Evolutionary conservation across 768 basidiomycete genomes (phyloP), one percentile per base, ranked within the genome.

Genomic region (Leccinellum luteum): DNA sequence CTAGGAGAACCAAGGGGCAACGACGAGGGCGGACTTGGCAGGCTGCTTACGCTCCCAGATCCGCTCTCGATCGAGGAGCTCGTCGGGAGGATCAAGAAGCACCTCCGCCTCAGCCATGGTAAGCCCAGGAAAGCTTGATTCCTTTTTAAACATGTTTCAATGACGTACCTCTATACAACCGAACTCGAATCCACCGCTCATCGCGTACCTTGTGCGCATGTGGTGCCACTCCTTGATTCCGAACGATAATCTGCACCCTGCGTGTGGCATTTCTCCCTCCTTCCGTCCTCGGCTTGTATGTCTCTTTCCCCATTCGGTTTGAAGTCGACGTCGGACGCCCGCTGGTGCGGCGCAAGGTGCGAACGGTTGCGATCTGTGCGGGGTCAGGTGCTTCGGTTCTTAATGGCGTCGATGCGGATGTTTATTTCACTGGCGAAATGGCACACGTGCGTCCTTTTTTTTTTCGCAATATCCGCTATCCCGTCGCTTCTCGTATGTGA

Each of bases 381-480:
- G 96, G 96, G 34, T 87, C 89, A 28, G 95, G 94, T 50, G 89
- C 84, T 2, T 87, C 87, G 45, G 78, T 95, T 70, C 81, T 98
- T 49, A 72, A 78, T 19, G 86, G 84, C 50, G 78, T 83, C 38
- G 73, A 82, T 48, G 94, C 94, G 38, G 94, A 97, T 71, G 82
- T 94, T 25, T 93, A 90, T 71, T 79, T 94, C 65, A 98, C 96
- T 3, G 96, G 96, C 9, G 94, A 98, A 75, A 91, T 95, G 90
- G 71, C 81, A 19, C 94, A 96, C 73, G 92, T 93, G 72, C 52
- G 84, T 72, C 61, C 50, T 61, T 58, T 58, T n/a, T 41, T 58
- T 58, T n/a, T 41, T 3, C n/a, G 38, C 34, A 10, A 28, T 56
- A 61, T 60, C 59, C 55, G 4, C 15, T 9, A 1, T 19, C 23